phyloP scores from a whole-genome alignment of 148 eudicot genomes.

The Amaranthus palmeri region DNA sequence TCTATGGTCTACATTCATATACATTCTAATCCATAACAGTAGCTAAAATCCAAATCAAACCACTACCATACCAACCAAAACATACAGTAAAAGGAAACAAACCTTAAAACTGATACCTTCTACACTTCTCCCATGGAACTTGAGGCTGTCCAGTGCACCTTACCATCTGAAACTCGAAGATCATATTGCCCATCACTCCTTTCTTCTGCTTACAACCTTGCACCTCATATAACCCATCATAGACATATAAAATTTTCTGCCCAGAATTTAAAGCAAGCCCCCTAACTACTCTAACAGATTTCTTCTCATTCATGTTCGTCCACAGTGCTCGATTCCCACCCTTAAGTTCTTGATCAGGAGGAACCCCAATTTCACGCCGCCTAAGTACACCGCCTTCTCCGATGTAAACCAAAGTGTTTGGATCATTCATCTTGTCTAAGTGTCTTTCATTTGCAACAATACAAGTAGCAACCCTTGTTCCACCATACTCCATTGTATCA shows the following conservation, averaged over 20 bases:
- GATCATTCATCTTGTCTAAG: slow-evolving; percentile 28
- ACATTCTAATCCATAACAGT: too few relatives aligned
- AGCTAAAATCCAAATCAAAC: too few relatives aligned
- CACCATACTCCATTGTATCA: slow-evolving; percentile 29
- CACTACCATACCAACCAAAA: too few relatives aligned
- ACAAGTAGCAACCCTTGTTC: slow-evolving; percentile 34
- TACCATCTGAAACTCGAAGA: slow-evolving; percentile 36
- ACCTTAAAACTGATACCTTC: neutral
- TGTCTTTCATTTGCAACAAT: slow-evolving; percentile 50
- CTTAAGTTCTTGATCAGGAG: slow-evolving; percentile 47
- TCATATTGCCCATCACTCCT: slow-evolving; percentile 29
- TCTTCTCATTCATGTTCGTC: slow-evolving; percentile 38
- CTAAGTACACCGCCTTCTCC: slow-evolving; percentile 51
- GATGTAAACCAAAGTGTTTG: slow-evolving; percentile 31
- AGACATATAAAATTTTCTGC: slow-evolving; percentile 24
- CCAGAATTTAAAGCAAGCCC: slow-evolving; percentile 4
- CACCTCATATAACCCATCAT: slow-evolving; percentile 60
- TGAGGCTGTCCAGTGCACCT: slow-evolving; percentile 34
- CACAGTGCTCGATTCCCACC: slow-evolving; percentile 51
- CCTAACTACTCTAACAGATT: slow-evolving; percentile 49
- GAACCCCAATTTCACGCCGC: slow-evolving; percentile 10
- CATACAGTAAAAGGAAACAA: too few relatives aligned
- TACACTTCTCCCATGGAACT: neutral
- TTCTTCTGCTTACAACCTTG: slow-evolving; percentile 22
- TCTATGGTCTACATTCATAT: too few relatives aligned